Conservation (phyloP, 2,329 filamentous ascomycete genomes). For the Penicillium corylophilum region DNA sequence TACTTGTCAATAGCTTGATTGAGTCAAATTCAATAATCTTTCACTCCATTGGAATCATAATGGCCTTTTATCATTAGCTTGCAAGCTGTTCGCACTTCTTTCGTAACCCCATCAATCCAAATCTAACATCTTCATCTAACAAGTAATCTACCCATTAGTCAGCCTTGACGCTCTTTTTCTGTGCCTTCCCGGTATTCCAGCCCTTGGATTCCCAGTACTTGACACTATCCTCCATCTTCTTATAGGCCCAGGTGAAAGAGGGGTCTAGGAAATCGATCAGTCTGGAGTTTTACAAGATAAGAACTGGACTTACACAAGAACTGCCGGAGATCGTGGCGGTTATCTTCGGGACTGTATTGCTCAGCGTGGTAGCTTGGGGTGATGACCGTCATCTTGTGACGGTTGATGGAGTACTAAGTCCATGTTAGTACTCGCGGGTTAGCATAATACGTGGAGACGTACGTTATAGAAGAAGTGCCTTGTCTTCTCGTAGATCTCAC, state of each 20-base stretch:
- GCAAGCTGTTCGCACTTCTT: neutral
- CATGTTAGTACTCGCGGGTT: neutral
- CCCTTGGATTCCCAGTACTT: conserved; percentile 43
- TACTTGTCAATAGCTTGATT: neutral
- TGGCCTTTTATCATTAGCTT: neutral
- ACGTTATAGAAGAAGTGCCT: conserved; percentile 42
- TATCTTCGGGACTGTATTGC: conserved; percentile 57
- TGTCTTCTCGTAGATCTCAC: conserved; percentile 50
- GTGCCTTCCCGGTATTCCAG: conserved; percentile 32
- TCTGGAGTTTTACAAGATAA: neutral
- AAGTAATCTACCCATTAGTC: conserved; percentile 19
- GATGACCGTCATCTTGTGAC: conserved; percentile 63
- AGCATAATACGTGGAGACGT: neutral
- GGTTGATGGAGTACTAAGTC: conserved; percentile 57
- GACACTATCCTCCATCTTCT: conserved; percentile 51
- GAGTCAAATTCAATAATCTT: neutral
- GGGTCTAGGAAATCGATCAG: conserved; percentile 27
- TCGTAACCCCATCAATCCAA: neutral
- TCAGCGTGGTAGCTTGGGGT: conserved; percentile 58
- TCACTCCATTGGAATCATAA: neutral
- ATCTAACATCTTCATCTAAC: neutral
- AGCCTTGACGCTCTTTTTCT: conserved; percentile 38
- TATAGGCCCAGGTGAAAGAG: conserved; percentile 46
- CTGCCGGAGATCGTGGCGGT: conserved; percentile 58
- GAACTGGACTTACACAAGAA: conserved; percentile 48